Evolutionary conservation across 1,284 basidiomycete species (phyloP), one percentile per base, ranked within the genome.

Genomic region (Melampsora occidentalis): DNA sequence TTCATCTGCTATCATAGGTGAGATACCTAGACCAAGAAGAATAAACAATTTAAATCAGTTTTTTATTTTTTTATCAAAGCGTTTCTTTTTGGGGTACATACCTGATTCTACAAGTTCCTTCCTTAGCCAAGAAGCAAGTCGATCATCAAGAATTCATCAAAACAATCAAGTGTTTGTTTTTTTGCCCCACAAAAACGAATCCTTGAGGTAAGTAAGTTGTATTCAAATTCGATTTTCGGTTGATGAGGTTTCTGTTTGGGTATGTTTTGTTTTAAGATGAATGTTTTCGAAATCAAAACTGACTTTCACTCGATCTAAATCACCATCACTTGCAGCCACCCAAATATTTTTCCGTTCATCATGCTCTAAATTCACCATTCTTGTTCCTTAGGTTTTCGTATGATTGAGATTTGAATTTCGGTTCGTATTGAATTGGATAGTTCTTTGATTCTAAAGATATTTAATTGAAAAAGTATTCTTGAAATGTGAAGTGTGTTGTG

Each of bases 241-340:
- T 28, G 28, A 28, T 28, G 28, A 28, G 28, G 28, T 28, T 28
- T 28, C 28, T 28, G 28, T 28, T 28, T 28, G 28, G 28, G 28
- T 28, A n/a, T n/a, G n/a, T n/a, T 28, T 28, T 28, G 28, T 28
- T 28, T 28, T 28, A 28, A 2, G 28, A 28, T 28, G 28, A 28
- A 28, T 28, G 1, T 28, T 28, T 28, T 2, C n/a, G n/a, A 51
- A 59, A 5, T 28, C 25, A 70, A 12, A 80, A 20, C 79, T 78
- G 70, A 80, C 66, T 66, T 78, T 80, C 62, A 86, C 85, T 2
- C 84, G 79, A 22, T 83, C 83, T n/a, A 88, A 78, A 79, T 95
- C 90, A 62, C 94, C 94, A 82, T 96, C 93, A 33, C 88, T 90
- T 1, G 93, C 91, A 33, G 94, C 94, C 35, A 94, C 87, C 94